Evolutionary conservation across 805 yeast genomes (phyloP), one percentile per base, ranked within the genome.

Genomic region (Cyberlindnera xishuangbannaensis): DNA sequence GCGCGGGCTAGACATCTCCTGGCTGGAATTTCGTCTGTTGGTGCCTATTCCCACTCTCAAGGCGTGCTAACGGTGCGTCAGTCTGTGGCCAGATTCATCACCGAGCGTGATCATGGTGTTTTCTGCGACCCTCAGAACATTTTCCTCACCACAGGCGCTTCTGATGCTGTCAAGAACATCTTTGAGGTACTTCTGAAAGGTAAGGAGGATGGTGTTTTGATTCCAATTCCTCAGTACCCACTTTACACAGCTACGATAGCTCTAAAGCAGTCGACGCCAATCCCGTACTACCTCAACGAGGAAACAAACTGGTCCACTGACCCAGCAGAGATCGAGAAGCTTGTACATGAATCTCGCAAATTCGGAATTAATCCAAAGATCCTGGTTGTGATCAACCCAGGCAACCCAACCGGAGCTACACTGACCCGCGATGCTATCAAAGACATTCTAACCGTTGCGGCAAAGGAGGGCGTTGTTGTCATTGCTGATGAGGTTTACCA

Each of bases 401-500:
- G 99, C 37, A 92, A 92, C 61, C 99, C 99, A 43, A 92, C 99
- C 0, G 99, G 99, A 27, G 73, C 95, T 1, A 76, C 87, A 34
- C 66, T 92, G 38, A 58, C 72, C 8, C 67, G 65, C 31, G 72
- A 71, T 5, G 77, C 79, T 42, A 86, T 92, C 51, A 75, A 67
- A 26, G 80, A 78, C 27, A 70, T 92, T 34, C 66, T 92, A 37
- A 67, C 72, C 24, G 71, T 90, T 36, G 95, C 96, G 20, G 94
- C 95, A 13, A 78, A 80, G 53, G 63, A 86, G 45, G 87, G 95
- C 27, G 58, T 92, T 12, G 90, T 87, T 3, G 70, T 92, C 31
- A 81, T 92, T 44, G 97, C 98, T 11, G 99, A 92, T 64, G 99
- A 92, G 63, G 99, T 92, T 16, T 92, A 92, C 63, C 99, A 92